phyloP scores from a whole-genome alignment of 2,329 filamentous ascomycete species.

The Dactylellina haptotyla region DNA sequence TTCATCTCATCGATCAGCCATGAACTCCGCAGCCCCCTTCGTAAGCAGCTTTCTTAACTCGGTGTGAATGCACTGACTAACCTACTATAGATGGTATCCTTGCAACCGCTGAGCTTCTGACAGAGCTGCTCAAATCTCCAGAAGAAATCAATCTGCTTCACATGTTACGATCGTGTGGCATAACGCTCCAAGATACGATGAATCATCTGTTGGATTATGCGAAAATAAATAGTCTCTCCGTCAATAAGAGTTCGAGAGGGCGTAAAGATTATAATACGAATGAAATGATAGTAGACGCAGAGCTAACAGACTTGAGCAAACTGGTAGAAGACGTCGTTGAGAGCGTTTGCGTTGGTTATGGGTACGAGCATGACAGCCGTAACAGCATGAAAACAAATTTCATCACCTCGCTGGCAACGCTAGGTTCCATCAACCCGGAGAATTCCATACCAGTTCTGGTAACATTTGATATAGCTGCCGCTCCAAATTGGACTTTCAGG shows the following conservation, averaged over 20 bases:
- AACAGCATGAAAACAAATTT: conserved; percentile 5
- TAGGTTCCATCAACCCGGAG: conserved; percentile 47
- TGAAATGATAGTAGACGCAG: conserved; percentile 1
- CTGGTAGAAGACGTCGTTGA: conserved; percentile 62
- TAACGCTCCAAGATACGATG: conserved; percentile 67
- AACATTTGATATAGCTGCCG: conserved; percentile 66
- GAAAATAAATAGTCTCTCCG: conserved; percentile 58
- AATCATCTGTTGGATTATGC: conserved; percentile 66
- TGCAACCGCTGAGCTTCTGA: conserved; percentile 66
- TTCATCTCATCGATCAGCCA: conserved; percentile 71
- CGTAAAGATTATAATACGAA: not conserved
- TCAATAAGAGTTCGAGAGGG: not conserved
- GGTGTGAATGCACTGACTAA: not conserved
- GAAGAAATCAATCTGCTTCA: conserved; percentile 64
- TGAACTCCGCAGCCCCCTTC: conserved; percentile 71
- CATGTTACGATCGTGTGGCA: conserved; percentile 66
- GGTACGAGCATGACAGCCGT: not conserved
- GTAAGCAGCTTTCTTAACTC: conserved; percentile 56
- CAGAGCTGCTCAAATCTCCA: conserved; percentile 65
- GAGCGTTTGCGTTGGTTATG: conserved; percentile 64
- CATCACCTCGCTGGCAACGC: not conserved
- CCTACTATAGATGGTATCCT: conserved; percentile 63
- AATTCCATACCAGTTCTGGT: conserved; percentile 62
- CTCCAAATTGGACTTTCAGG: conserved; percentile 66
- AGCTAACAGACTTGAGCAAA: conserved; percentile 53